Conservation (phyloP, 257 asterid species). For the Schizonepeta tenuifolia region DNA sequence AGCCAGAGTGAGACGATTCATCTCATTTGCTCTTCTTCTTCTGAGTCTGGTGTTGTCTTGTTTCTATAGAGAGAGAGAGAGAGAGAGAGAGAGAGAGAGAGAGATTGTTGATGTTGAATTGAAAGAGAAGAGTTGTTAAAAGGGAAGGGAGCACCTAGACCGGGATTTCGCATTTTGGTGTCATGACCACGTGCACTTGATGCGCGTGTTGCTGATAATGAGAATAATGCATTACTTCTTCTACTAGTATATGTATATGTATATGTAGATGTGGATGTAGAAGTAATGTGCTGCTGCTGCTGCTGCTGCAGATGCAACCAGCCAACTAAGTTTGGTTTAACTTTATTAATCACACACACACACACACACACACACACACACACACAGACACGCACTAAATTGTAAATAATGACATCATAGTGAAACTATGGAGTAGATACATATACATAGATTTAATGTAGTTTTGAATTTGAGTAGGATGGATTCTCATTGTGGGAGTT, state of each 20-base stretch:
- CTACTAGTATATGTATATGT: not conserved
- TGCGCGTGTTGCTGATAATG: slow-evolving; percentile 31
- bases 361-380: not conserved
- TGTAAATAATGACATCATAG: not conserved
- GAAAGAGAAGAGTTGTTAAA: slow-evolving; percentile 18
- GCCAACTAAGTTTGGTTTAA: not conserved
- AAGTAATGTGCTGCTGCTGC: not conserved
- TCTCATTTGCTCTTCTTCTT: slow-evolving; percentile 17
- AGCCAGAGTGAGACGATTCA: slow-evolving; percentile 74
- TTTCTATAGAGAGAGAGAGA: not conserved
- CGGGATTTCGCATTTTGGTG: slow-evolving; percentile 15
- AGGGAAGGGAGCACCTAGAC: slow-evolving; percentile 17
- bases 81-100: not conserved
- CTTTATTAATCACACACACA: not conserved
- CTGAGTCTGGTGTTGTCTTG: not conserved
- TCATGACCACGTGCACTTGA: slow-evolving; percentile 32
- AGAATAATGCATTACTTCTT: not conserved
- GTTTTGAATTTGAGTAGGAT: not conserved
- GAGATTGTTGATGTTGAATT: not conserved
- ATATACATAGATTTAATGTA: not conserved
- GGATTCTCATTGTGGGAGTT: not conserved
- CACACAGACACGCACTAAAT: too few species aligned
- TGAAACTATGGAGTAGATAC: too few species aligned
- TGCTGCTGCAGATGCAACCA: not conserved
- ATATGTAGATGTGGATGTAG: too few species aligned